Evolutionary conservation across 1,284 basidiomycete species (phyloP), one percentile per base, ranked within the genome.

Genomic region (Earliella scabrosa): DNA sequence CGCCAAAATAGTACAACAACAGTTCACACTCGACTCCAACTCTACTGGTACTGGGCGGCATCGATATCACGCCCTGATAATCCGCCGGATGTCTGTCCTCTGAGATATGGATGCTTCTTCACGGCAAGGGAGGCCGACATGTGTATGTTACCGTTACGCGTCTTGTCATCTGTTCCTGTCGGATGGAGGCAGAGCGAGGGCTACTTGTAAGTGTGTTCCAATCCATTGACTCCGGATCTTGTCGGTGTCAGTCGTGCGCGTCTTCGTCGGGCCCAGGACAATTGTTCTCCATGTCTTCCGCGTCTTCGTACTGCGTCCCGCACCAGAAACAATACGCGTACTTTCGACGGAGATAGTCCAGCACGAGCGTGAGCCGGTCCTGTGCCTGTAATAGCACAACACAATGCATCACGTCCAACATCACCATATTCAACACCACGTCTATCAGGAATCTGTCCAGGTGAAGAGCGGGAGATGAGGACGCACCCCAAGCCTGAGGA

Each of bases 281-380:
- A 52, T 86, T 78, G 38, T 67, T 70, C 51, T 74, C 74, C 75
- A 95, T 74, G 52, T 92, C 88, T 24, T 82, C 80, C 11, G 72
- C 69, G 60, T 79, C 76, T 18, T 82, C 77, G 68, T 93, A 95
- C 64, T 85, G 80, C 6, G 86, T 82, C 9, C 93, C 92, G 68
- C 93, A 95, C 90, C 91, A 95, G 71, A 93, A 92, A 68, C 93
- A 95, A 70, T 94, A 94, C 16, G 76, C 70, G 68, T 90, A 83
- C 59, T 78, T 80, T 40, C 81, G 76, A 31, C 93, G 87, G 36
- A 95, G 78, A 70, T 95, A 93, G 8, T 81, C 73, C 27, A 93
- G 74, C 14, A 93, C 85, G 49, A 87, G 73, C 31, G 77, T 73
- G 39, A 95, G 77, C 41, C 90, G 82, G 69, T 90, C 84, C 55